A percentile compares a stretch with the other conserved stretches of the same genome.
Conservation (phyloP, 2,329 filamentous ascomycete species). For the Aquanectria penicillioides region DNA sequence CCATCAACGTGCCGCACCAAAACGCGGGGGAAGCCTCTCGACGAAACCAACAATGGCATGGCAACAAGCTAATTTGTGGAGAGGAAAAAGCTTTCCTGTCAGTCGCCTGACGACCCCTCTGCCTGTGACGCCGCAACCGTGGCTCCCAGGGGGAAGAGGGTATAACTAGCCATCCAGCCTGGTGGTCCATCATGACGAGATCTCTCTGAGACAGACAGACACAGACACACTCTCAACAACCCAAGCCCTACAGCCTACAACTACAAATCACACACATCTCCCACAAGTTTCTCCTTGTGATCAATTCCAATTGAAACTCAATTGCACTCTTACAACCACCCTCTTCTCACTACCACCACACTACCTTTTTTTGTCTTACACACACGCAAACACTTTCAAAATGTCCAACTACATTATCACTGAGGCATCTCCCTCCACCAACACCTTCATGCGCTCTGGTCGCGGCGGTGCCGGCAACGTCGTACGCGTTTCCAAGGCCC, state of each 20-base stretch:
- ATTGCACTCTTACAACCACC: conserved; percentile 1
- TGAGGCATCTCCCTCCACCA: conserved; percentile 45
- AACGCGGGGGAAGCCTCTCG: conserved; percentile 36
- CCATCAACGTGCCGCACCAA: conserved; percentile 17
- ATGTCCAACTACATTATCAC: conserved; percentile 48
- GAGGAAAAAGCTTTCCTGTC: conserved; percentile 33
- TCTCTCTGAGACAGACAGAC: conserved; percentile 4
- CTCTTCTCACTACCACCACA: neutral
- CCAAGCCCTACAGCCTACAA: neutral
- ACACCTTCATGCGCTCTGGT: conserved; percentile 58
- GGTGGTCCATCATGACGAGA: conserved; percentile 30
- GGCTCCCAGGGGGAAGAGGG: conserved; percentile 14
- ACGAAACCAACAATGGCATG: conserved; percentile 8
- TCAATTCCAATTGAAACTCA: conserved; percentile 14
- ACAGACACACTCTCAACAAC: neutral
- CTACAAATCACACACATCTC: conserved; percentile 12
- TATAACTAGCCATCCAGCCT: conserved; percentile 36
- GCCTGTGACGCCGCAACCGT: conserved; percentile 1
- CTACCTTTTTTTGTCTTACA: neutral
- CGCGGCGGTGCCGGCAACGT: conserved; percentile 67
- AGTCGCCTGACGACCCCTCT: conserved; percentile 26
- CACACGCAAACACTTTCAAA: conserved; percentile 15
- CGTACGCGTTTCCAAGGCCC: conserved; percentile 58
- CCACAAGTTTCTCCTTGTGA: neutral
- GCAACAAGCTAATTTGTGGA: conserved; percentile 34